Conservation (phyloP, 2,329 filamentous ascomycete genomes). For the Sporothrix curviconia region DNA sequence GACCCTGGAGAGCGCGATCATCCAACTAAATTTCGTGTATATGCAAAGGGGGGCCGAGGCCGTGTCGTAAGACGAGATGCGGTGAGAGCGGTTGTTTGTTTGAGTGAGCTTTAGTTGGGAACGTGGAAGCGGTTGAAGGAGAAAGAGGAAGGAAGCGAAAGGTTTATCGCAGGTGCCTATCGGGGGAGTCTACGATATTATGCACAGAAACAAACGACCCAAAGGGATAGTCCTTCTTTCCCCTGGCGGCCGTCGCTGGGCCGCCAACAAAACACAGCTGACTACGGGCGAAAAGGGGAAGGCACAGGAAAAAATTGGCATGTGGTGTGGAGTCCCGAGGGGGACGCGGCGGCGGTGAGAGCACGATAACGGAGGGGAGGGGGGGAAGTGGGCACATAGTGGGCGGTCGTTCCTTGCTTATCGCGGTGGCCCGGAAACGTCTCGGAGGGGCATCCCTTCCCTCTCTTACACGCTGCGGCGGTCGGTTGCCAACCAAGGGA, state of each 20-base stretch:
- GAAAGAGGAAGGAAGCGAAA: not conserved
- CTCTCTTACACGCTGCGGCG: too few species aligned
- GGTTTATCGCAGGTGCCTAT: not conserved
- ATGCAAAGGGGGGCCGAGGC: not conserved
- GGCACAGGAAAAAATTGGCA: not conserved
- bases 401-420: not conserved
- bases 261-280: not conserved
- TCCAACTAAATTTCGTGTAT: slow-evolving; percentile 8
- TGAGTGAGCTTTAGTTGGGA: not conserved
- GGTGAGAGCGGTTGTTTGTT: not conserved
- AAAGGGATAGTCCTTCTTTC: not conserved
- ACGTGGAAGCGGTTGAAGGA: not conserved
- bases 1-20: slow-evolving; percentile 28
- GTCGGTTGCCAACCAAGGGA: too few species aligned
- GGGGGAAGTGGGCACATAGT: slow-evolving; percentile 2
- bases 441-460: slow-evolving; percentile 7
- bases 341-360: slow-evolving; percentile 6
- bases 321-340: slow-evolving; percentile 10
- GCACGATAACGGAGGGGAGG: not conserved
- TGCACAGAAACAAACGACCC: not conserved
- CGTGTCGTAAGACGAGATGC: not conserved
- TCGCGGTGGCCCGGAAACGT: slow-evolving; percentile 6
- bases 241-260: not conserved
- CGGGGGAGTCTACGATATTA: slow-evolving; percentile 2
- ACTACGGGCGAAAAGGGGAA: slow-evolving; percentile 6